These are phyloP conservation scores for Bauhinia variegata DNA, from an alignment of 306 rosid genomes.

Conservation along the genomic window DNA sequence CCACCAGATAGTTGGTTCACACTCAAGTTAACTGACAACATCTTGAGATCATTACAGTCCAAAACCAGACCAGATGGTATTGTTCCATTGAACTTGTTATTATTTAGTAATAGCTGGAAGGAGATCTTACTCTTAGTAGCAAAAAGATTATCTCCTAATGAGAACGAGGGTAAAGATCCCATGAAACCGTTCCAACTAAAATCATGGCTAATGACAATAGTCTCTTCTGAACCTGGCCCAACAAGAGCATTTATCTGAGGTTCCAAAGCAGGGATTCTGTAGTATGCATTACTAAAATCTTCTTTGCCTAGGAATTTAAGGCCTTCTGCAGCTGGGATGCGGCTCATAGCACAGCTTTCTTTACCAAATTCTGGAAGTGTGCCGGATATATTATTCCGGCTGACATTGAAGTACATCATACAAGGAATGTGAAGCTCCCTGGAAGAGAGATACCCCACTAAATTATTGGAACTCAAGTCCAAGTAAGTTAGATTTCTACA, in stretches of 20 bases:
- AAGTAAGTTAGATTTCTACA: conserved; percentile 59
- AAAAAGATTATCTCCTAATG: conserved; percentile 36
- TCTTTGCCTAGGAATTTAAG: conserved; percentile 28
- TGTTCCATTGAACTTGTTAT: conserved; percentile 58
- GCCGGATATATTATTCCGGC: conserved; percentile 65
- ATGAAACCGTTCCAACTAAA: conserved; percentile 51
- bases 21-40: conserved; percentile 59
- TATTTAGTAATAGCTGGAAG: conserved; percentile 51
- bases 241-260: conserved; percentile 32
- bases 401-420: conserved; percentile 65
- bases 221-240: conserved; percentile 41
- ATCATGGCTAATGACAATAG: conserved; percentile 45
- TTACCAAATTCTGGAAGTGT: conserved; percentile 42
- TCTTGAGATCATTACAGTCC: conserved; percentile 48
- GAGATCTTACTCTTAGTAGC: conserved; percentile 36
- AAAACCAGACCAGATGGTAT: conserved; percentile 48
- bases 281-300: conserved; percentile 39
- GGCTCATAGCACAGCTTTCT: conserved; percentile 33
- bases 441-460: conserved; percentile 48
- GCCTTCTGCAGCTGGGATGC: conserved; percentile 24
- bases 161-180: conserved; percentile 52
- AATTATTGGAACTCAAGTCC: conserved; percentile 70
- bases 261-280: conserved; percentile 39
- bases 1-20: conserved; percentile 49
- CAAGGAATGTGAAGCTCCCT: conserved; percentile 57